phyloP scores from a whole-genome alignment of 441 rosid genomes.

The Cnidoscolus chayamansa region DNA sequence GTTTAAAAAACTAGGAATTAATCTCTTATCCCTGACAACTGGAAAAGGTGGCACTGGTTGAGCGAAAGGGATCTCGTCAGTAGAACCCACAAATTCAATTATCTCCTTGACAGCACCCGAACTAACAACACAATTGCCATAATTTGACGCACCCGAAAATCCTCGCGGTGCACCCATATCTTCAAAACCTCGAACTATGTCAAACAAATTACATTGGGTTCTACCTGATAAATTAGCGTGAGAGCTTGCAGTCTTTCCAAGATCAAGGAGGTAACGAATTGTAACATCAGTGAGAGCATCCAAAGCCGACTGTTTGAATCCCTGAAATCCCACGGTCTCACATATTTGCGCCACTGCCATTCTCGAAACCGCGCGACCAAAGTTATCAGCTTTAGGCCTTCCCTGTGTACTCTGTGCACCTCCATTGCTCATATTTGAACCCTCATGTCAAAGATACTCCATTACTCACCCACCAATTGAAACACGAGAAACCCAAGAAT shows the following conservation, averaged over 20 bases:
- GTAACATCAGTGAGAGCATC: slow-evolving; percentile 61
- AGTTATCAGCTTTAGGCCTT: slow-evolving; percentile 42
- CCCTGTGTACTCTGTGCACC: slow-evolving; percentile 35
- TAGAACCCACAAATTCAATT: slow-evolving; percentile 43
- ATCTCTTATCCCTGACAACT: slow-evolving; percentile 37
- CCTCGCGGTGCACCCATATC: slow-evolving; percentile 47
- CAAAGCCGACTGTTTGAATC: slow-evolving; percentile 61
- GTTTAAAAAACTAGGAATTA: slow-evolving; percentile 71
- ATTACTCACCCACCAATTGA: slow-evolving; percentile 2
- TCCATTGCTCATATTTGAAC: slow-evolving; percentile 70
- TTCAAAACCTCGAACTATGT: slow-evolving; percentile 60
- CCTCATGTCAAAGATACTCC: slow-evolving; percentile 42
- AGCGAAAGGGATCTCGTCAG: slow-evolving; percentile 57
- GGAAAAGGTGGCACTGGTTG: slow-evolving; percentile 76
- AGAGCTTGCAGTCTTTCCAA: slow-evolving; percentile 60
- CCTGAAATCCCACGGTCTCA: slow-evolving; percentile 64
- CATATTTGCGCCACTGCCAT: slow-evolving; percentile 83
- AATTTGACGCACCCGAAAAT: slow-evolving; percentile 34
- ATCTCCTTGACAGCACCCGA: slow-evolving; percentile 53
- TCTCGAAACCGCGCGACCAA: slow-evolving; percentile 61
- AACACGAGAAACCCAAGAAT: not conserved
- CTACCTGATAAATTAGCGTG: slow-evolving; percentile 77
- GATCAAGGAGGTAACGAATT: slow-evolving; percentile 54
- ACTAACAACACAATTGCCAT: slow-evolving; percentile 37
- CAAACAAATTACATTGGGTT: slow-evolving; percentile 69